phyloP scores from a whole-genome alignment of 192 early-diverging fungal species.

The Gaertneriomyces sp. region DNA sequence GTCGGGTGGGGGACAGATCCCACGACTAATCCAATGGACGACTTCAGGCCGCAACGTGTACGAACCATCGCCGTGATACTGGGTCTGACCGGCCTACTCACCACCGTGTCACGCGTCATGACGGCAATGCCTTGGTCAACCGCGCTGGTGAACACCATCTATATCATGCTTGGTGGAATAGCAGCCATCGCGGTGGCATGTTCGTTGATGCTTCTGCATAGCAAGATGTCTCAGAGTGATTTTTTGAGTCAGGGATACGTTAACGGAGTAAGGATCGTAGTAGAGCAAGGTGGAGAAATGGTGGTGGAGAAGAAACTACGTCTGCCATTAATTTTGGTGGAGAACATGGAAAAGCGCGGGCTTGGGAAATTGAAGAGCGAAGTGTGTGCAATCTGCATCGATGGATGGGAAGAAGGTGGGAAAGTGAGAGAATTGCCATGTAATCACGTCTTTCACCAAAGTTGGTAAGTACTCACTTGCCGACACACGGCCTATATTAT shows the following conservation, averaged over 20 bases:
- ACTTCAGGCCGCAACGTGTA: too few relatives aligned
- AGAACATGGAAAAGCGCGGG: background rate
- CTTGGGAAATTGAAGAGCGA: conserved; percentile 13
- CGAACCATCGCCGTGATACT: too few relatives aligned
- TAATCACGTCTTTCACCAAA: conserved; percentile 44
- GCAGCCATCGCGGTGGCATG: conserved; percentile 15
- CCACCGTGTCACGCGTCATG: too few relatives aligned
- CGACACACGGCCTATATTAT: background rate
- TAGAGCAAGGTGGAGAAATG: conserved; percentile 17
- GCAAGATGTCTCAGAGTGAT: conserved; percentile 7
- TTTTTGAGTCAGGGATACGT: background rate
- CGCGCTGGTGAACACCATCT: conserved; percentile 12
- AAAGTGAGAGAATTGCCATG: conserved; percentile 43
- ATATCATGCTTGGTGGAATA: conserved; percentile 11
- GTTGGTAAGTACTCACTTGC: conserved; percentile 23
- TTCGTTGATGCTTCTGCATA: conserved; percentile 20
- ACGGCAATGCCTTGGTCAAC: background rate
- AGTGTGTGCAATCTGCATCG: conserved; percentile 52
- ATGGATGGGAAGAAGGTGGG: conserved; percentile 42
- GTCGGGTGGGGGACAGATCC: too few relatives aligned
- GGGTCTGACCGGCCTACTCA: too few relatives aligned
- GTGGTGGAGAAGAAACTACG: conserved; percentile 25
- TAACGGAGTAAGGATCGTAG: background rate
- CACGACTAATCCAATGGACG: too few relatives aligned
- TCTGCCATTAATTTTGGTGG: conserved; percentile 22